These are phyloP conservation scores for Trametes coccinea DNA, from an alignment of 768 basidiomycete genomes.

Conservation along the genomic window DNA sequence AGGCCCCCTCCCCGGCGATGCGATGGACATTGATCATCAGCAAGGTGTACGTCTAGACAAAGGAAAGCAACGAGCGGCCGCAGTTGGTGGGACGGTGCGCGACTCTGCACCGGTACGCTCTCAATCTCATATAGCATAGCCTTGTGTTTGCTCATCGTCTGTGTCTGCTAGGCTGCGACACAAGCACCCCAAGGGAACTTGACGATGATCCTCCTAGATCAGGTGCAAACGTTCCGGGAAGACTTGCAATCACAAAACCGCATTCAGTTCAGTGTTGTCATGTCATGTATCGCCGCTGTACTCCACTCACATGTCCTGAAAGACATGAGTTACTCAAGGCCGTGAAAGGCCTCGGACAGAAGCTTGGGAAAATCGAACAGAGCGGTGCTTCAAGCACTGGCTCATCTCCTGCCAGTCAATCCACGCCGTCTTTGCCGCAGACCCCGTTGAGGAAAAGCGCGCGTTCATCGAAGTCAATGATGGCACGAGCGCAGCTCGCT, in stretches of 20 bases:
- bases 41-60: no score
- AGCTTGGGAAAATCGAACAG: not conserved
- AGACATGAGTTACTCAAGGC: not conserved
- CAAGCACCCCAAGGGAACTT: not conserved
- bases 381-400: not conserved
- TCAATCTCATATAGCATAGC: no score
- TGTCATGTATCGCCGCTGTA: not conserved
- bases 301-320: not conserved
- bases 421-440: not conserved
- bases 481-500: not conserved
- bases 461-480: not conserved
- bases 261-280: not conserved
- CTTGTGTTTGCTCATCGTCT: no score
- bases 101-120: no score
- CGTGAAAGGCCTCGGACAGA: not conserved
- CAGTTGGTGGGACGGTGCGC: no score
- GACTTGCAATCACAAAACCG: not conserved
- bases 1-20: no score
- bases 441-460: not conserved
- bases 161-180: no score
- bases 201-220: not conserved
- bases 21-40: no score
- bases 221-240: not conserved
- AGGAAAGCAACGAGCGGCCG: no score
- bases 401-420: not conserved